These are phyloP conservation scores for Paraphoma chrysanthemicola DNA, from an alignment of 2,329 filamentous ascomycete species.

Conservation along the genomic window DNA sequence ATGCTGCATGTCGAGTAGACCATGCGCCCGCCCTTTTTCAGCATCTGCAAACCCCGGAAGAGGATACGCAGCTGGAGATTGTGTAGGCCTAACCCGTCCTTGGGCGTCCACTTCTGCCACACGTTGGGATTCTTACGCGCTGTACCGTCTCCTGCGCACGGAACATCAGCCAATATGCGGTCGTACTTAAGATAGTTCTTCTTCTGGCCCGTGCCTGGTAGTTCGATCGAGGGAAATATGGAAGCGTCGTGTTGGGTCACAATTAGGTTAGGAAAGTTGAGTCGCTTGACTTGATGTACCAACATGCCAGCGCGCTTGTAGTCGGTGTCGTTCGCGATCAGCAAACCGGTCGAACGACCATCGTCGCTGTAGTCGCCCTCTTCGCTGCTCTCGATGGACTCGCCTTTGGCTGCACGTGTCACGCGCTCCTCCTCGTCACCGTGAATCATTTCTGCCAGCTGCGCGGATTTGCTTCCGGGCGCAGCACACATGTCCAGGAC, in stretches of 20 bases:
- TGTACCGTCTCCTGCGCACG: slow-evolving; percentile 95
- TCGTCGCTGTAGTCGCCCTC: slow-evolving; percentile 69
- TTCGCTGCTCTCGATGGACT: slow-evolving; percentile 65
- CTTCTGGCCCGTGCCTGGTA: slow-evolving; percentile 67
- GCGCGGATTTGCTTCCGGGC: slow-evolving; percentile 94
- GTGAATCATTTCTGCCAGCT: slow-evolving; percentile 94
- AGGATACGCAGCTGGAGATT: slow-evolving; percentile 88
- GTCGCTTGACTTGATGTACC: slow-evolving; percentile 95
- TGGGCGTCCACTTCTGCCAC: slow-evolving; percentile 94
- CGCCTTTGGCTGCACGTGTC: slow-evolving; percentile 70
- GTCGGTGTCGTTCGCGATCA: slow-evolving; percentile 95
- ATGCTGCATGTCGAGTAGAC: slow-evolving; percentile 99
- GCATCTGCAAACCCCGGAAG: slow-evolving; percentile 89
- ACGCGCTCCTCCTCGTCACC: slow-evolving; percentile 89
- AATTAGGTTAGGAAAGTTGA: slow-evolving; percentile 94
- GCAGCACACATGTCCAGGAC: slow-evolving; percentile 96
- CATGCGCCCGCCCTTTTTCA: slow-evolving; percentile 91
- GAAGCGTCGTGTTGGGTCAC: slow-evolving; percentile 98
- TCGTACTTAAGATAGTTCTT: slow-evolving; percentile 92
- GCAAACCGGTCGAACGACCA: slow-evolving; percentile 85
- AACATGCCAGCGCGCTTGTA: slow-evolving; percentile 98
- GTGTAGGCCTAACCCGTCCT: slow-evolving; percentile 86
- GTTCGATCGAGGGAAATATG: slow-evolving; percentile 88
- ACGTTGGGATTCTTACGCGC: slow-evolving; percentile 90
- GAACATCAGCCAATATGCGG: slow-evolving; percentile 93